Percentiles rank a stretch among this genome's conserved stretches.
Evolutionary conservation across 2,329 filamentous ascomycete genomes (phyloP).

Genomic region (Calonectria honghensis): DNA sequence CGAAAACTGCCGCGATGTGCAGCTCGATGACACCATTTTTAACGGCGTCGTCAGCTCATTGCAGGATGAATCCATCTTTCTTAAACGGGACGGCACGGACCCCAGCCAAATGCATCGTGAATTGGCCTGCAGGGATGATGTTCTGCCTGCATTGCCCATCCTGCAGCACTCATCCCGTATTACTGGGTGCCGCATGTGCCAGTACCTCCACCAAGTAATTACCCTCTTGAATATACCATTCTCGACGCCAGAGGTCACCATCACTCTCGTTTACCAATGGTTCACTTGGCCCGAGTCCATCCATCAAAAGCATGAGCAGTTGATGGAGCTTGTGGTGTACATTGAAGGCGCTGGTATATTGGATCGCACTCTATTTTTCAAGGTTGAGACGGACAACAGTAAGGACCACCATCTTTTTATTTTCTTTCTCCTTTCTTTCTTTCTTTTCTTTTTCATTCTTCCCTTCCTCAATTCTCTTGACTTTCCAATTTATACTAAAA

Average conservation of each 20-base stretch:
- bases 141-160: constrained; percentile 12
- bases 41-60: not conserved
- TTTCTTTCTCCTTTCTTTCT: not conserved
- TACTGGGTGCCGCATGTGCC: constrained; percentile 17
- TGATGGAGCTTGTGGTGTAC: not conserved
- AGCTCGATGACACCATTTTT: not conserved
- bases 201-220: constrained; percentile 15
- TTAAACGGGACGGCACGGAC: not conserved
- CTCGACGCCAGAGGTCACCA: not conserved
- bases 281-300: not conserved
- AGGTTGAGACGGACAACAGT: constrained; percentile 8
- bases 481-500: not conserved
- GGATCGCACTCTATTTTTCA: not conserved
- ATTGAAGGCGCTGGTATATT: not conserved
- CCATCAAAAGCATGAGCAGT: not conserved
- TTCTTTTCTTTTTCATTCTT: not conserved
- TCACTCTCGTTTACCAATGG: not conserved
- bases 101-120: not conserved
- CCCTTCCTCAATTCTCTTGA: too few species aligned
- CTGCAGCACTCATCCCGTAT: not conserved
- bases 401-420: not conserved
- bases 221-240: not conserved
- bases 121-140: constrained; percentile 4
- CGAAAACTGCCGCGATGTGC: not conserved
- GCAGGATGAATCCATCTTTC: not conserved